Conservation (phyloP, 2,329 filamentous ascomycete species). For the Aspergillus puulaauensis region DNA sequence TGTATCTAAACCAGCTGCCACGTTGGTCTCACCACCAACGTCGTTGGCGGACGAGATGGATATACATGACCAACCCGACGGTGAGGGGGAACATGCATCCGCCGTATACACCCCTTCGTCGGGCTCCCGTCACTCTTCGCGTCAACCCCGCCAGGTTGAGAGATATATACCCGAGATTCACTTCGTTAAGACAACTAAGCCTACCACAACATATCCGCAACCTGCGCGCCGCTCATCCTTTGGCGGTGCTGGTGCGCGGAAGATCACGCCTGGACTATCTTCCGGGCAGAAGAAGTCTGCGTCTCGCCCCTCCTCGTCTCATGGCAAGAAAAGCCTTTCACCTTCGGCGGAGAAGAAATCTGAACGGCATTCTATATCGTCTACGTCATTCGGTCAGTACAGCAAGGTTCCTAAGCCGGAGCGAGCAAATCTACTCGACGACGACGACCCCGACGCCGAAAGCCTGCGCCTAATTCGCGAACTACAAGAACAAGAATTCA, state of each 20-base stretch:
- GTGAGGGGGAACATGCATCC: constrained; percentile 29
- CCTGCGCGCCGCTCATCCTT: constrained; percentile 25
- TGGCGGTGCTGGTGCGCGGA: constrained; percentile 20
- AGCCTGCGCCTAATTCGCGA: constrained; percentile 46
- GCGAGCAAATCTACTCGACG: constrained; percentile 25
- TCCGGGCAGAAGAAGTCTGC: constrained; percentile 31
- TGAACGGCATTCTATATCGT: constrained; percentile 23
- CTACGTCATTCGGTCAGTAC: constrained; percentile 28
- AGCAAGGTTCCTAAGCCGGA: constrained; percentile 30
- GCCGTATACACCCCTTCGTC: constrained; percentile 39
- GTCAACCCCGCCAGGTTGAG: constrained; percentile 43
- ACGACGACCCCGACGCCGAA: constrained; percentile 42
- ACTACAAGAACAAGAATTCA: constrained; percentile 47
- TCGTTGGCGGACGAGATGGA: constrained; percentile 45
- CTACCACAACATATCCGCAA: constrained; percentile 23
- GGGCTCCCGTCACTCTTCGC: constrained; percentile 45
- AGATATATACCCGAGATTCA: constrained; percentile 38
- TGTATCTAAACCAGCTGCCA: constrained; percentile 33
- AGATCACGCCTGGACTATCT: constrained; percentile 29
- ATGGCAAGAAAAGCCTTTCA: constrained; percentile 38
- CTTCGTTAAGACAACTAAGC: constrained; percentile 24
- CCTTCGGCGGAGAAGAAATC: constrained; percentile 39
- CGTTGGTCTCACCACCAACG: constrained; percentile 46
- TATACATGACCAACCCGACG: constrained; percentile 31
- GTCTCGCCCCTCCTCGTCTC: constrained; percentile 39